phyloP scores from a whole-genome alignment of 176 grass and related monocot species.

The Lolium rigidum region DNA sequence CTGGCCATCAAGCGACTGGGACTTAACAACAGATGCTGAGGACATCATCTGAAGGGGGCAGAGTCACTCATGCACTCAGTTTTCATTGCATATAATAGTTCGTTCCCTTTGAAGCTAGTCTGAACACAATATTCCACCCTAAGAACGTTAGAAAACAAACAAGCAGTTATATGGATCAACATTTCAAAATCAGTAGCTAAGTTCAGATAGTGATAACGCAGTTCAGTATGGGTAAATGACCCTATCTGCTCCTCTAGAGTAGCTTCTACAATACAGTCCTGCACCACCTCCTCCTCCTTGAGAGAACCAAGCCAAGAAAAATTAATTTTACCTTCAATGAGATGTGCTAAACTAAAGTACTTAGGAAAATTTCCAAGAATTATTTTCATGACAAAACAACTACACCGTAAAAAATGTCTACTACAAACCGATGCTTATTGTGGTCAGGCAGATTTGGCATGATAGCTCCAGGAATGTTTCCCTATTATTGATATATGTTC shows the following conservation, averaged over 20 bases:
- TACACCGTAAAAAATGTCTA: too few species aligned
- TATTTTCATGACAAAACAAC: too few species aligned
- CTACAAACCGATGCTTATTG: too few species aligned
- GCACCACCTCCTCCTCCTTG: conserved; percentile 61
- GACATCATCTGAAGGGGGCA: too few species aligned
- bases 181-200: neutral
- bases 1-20: too few species aligned
- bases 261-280: conserved; percentile 75
- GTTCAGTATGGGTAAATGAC: conserved; percentile 4
- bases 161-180: neutral
- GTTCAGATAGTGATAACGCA: neutral
- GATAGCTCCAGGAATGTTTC: too few species aligned
- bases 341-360: conserved; percentile 3
- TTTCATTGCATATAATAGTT: too few species aligned
- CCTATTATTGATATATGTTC: too few species aligned
- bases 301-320: conserved; percentile 64
- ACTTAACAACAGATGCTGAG: too few species aligned
- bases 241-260: conserved; percentile 77
- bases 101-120: too few species aligned
- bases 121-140: conserved; percentile 70
- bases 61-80: too few species aligned
- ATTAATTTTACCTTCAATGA: conserved; percentile 59
- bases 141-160: conserved; percentile 15
- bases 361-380: conserved; percentile 17
- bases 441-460: too few species aligned